A percentile compares a stretch with the other conserved stretches of the same genome.
Evolutionary conservation across 2,329 filamentous ascomycete species (phyloP).

Genomic region (Pseudogymnoascus sp.): DNA sequence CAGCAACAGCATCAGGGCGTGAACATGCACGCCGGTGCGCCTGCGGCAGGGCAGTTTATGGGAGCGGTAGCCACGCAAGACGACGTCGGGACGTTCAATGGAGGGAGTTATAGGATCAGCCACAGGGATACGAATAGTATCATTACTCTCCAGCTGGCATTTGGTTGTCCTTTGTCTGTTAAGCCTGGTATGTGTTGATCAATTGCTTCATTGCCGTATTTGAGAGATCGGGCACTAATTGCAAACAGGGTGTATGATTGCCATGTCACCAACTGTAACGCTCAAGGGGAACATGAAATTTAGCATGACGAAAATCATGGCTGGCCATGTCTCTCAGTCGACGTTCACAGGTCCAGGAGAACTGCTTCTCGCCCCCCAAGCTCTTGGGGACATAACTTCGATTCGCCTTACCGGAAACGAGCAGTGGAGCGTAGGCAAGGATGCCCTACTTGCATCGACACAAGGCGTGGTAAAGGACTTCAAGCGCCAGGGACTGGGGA

Average conservation of each 20-base stretch:
- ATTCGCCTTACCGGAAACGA: conserved; percentile 65
- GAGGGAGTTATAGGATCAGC: conserved; percentile 85
- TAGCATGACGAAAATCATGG: conserved; percentile 81
- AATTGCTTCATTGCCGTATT: background rate
- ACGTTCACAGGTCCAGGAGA: conserved; percentile 86
- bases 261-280: conserved; percentile 83
- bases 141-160: conserved; percentile 78
- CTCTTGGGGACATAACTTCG: conserved; percentile 77
- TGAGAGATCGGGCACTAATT: background rate
- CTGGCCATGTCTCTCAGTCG: conserved; percentile 69
- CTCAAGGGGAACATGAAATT: conserved; percentile 80
- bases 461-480: conserved; percentile 83
- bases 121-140: conserved; percentile 88
- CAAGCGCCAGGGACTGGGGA: conserved; percentile 75
- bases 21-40: conserved; percentile 33
- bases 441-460: conserved; percentile 78
- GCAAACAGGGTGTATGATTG: conserved; percentile 69
- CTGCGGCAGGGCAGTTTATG: conserved; percentile 44
- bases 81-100: conserved; percentile 94
- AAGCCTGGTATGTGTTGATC: conserved; percentile 56
- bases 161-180: conserved; percentile 72
- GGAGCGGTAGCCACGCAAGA: conserved; percentile 60
- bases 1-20: background rate
- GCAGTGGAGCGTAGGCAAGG: conserved; percentile 76
- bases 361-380: conserved; percentile 69